Base-by-base conservation (phyloP, 164 flowering plant species). In the Magnolia officinalis region DNA sequence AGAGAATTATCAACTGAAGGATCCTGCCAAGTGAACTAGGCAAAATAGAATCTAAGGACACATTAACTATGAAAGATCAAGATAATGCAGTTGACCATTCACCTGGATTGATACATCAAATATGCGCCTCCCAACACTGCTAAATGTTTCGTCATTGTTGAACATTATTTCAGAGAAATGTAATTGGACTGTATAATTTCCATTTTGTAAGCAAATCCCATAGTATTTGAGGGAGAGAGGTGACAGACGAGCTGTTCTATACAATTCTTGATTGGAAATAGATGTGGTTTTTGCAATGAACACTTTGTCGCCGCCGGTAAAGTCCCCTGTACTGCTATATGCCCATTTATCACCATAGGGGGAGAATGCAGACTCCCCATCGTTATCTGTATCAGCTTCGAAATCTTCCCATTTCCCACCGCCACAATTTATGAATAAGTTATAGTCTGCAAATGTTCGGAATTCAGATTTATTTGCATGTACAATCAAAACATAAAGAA, bases 61-160 rank as follows among this genome's bases (percentile, higher is more conserved):
- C 2, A 37, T 37, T 37, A 37, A 37, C 45, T 37, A 37, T 37
- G 45, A 3, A 37, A 37, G 45, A 37, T 37, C 45, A 37, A 37
- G 45, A 37, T 37, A 4, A 13, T 70, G 59, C 20, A 55, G 61
- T 55, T 55, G 18, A 55, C 3, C 61, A 55, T 19, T 72, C 64
- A 77, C 79, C 75, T 77, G 79, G 24, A 77, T 72, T 16, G 24
- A 77, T 11, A 77, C 75, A 72, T 77, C 79, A 63, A 77, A 77
- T 65, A 77, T 29, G 50, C 75, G 79, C 1, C 31, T 77, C 64
- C 71, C 66, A 1, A 51, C 9, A 63, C 63, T 77, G 72, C 64
- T 51, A 72, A 6, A 55, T 18, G 13, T 29, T 16, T 65, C 13
- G 9, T 77, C 65, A 51, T 77, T 63, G 21, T 52, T 65, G 51